A percentile compares a stretch with the other conserved stretches of the same genome.
Evolutionary conservation across 139 green algal species (phyloP).

Genomic region (Volvox africanus): DNA sequence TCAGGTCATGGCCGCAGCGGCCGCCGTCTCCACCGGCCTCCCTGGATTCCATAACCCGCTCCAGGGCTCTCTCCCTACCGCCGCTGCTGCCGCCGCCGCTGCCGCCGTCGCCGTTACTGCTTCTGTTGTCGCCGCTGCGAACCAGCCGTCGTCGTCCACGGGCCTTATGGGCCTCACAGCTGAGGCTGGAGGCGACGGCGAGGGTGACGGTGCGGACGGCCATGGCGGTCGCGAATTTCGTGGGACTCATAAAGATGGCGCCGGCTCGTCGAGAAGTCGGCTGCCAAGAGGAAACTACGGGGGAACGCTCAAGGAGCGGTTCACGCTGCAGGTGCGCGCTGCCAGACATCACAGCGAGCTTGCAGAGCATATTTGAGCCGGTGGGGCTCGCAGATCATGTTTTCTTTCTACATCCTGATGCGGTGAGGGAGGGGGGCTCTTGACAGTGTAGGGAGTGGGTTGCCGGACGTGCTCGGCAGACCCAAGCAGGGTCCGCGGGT

Average conservation of each 20-base stretch:
- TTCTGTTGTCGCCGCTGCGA: not conserved
- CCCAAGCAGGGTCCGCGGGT: too few relatives aligned
- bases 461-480: too few relatives aligned
- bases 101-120: not conserved
- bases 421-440: too few relatives aligned
- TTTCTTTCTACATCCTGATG: too few relatives aligned
- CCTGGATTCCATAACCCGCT: not conserved
- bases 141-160: too few relatives aligned
- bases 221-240: not conserved
- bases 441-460: too few relatives aligned
- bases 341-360: too few relatives aligned
- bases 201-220: not conserved
- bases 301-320: not conserved
- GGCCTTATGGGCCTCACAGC: not conserved
- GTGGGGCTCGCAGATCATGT: too few relatives aligned
- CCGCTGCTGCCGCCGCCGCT: too few relatives aligned
- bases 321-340: not conserved
- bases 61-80: too few relatives aligned
- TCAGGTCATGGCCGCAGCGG: not conserved
- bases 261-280: not conserved
- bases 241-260: not conserved
- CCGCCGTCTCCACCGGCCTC: not conserved
- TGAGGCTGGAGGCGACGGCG: slow-evolving; percentile 1
- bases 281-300: not conserved
- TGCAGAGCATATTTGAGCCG: too few relatives aligned